Evolutionary conservation across 306 rosid genomes (phyloP).

Genomic region (Erythrophleum fordii): DNA sequence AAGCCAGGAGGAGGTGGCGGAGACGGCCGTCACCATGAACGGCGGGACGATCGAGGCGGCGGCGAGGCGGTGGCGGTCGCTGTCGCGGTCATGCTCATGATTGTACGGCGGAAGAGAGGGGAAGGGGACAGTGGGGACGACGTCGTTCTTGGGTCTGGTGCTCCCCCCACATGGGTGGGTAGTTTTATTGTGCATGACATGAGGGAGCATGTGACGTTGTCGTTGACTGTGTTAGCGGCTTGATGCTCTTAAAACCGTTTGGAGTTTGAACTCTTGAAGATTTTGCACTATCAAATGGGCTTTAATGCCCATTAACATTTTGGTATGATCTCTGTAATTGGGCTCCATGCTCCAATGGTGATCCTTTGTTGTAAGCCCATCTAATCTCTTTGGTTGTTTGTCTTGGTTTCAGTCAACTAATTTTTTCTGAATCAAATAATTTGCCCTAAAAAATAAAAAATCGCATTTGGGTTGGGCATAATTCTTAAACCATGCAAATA

Average conservation of each 20-base stretch:
- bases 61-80: background rate
- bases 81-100: background rate
- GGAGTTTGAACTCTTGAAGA: background rate
- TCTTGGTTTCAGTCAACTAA: too few species aligned
- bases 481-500: too few species aligned
- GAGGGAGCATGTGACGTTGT: conserved; percentile 40
- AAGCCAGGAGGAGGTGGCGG: conserved; percentile 42
- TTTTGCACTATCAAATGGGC: background rate
- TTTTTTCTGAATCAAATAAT: too few species aligned
- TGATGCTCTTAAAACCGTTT: background rate
- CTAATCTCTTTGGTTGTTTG: too few species aligned
- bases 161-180: conserved; percentile 29
- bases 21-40: conserved; percentile 28
- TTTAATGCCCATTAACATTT: background rate
- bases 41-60: conserved; percentile 1
- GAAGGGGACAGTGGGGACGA: conserved; percentile 12
- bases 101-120: conserved; percentile 33
- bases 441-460: too few species aligned
- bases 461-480: too few species aligned
- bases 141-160: conserved; percentile 28
- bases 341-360: too few species aligned
- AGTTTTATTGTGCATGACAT: conserved; percentile 42
- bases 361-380: too few species aligned
- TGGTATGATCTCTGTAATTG: background rate
- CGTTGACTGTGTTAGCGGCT: conserved; percentile 32